Conservation (phyloP, 2,329 filamentous ascomycete genomes). For the Escovopsis weberi region DNA sequence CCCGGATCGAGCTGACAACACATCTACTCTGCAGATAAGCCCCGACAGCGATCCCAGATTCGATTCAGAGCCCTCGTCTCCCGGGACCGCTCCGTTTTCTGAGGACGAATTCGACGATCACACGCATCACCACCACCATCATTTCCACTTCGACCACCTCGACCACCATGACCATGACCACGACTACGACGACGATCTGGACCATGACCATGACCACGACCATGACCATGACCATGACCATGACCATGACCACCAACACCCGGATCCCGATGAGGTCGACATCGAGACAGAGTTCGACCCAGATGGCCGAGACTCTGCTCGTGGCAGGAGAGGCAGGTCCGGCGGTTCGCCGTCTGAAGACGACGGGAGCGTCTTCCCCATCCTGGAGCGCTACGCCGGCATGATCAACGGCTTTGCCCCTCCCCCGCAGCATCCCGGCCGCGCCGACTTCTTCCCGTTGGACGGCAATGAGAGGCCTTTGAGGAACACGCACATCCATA, state of each 20-base stretch:
- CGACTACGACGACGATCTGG: constrained; percentile 6
- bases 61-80: constrained; percentile 16
- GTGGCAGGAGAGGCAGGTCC: constrained; percentile 16
- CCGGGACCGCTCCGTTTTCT: constrained; percentile 12
- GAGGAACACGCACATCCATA: constrained; percentile 18
- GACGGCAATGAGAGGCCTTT: constrained; percentile 8
- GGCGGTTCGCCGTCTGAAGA: constrained; percentile 1
- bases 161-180: not conserved
- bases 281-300: constrained; percentile 38
- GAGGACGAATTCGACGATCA: not conserved
- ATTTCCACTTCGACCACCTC: constrained; percentile 2
- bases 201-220: constrained; percentile 9
- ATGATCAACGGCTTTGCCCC: constrained; percentile 25
- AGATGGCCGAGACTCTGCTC: constrained; percentile 26
- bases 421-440: constrained; percentile 4
- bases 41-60: constrained; percentile 48
- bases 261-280: constrained; percentile 45
- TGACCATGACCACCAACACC: constrained; percentile 14
- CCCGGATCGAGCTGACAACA: not conserved
- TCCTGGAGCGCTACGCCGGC: constrained; percentile 28
- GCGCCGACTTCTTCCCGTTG: constrained; percentile 5
- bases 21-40: constrained; percentile 27
- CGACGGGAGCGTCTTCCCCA: constrained; percentile 21
- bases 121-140: constrained; percentile 12
- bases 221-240: too few relatives aligned